These are phyloP conservation scores for Phytophthora sojae DNA, from an alignment of 352 stramenopile species.

Conservation along the genomic window DNA sequence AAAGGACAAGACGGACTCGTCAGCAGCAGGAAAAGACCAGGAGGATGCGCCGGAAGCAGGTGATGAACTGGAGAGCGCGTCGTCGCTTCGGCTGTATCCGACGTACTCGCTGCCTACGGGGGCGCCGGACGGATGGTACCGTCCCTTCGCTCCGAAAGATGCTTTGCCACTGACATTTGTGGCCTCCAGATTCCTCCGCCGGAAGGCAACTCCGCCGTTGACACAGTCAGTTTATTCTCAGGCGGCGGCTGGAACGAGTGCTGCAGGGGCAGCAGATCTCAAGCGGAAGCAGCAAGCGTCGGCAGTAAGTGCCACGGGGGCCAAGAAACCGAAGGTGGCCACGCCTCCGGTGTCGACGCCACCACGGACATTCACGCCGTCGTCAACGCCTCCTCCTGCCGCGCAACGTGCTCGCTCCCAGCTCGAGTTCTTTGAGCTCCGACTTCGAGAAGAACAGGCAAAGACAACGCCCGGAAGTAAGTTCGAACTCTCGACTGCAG, in stretches of 20 bases:
- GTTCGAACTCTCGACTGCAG: constrained; percentile 20
- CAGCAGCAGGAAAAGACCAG: not conserved
- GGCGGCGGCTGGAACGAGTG: not conserved
- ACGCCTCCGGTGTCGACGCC: constrained; percentile 11
- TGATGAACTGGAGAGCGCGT: constrained; percentile 16
- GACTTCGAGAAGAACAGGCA: constrained; percentile 26
- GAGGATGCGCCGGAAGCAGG: not conserved
- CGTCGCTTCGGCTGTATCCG: constrained; percentile 45
- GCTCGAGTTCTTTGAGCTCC: constrained; percentile 55
- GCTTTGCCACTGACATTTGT: constrained; percentile 62
- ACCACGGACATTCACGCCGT: constrained; percentile 43
- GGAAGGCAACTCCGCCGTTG: constrained; percentile 30
- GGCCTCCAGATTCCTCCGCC: constrained; percentile 64
- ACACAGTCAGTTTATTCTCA: constrained; percentile 1
- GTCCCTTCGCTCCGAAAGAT: constrained; percentile 50
- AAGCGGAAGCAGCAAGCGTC: constrained; percentile 28
- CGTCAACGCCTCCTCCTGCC: constrained; percentile 48
- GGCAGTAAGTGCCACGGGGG: constrained; percentile 3
- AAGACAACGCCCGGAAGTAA: constrained; percentile 3
- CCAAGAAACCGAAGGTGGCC: constrained; percentile 21
- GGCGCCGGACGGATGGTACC: constrained; percentile 44
- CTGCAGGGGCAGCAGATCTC: constrained; percentile 19
- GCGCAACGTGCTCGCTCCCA: constrained; percentile 38
- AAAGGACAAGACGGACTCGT: constrained; percentile 1
- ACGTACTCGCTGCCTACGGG: constrained; percentile 54